These are phyloP conservation scores for Nemophila menziesii DNA, from an alignment of 257 asterid genomes.

Conservation along the genomic window DNA sequence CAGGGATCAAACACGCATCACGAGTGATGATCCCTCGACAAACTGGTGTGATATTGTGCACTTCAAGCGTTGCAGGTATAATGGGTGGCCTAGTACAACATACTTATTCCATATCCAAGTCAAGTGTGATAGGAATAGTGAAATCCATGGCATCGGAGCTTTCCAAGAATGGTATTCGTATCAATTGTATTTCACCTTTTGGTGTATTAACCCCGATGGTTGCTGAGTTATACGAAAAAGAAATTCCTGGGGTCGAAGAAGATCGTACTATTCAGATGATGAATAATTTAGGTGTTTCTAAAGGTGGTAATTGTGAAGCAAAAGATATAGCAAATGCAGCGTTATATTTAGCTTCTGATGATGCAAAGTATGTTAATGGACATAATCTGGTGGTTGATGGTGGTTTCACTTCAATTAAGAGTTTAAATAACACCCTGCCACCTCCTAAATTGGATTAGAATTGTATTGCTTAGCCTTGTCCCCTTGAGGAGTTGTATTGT, in stretches of 20 bases:
- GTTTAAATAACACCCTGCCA: not conserved
- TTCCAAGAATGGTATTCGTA: constrained; percentile 20
- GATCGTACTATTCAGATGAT: constrained; percentile 4
- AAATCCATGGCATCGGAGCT: constrained; percentile 24
- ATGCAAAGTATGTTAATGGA: constrained; percentile 10
- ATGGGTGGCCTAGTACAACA: constrained; percentile 19
- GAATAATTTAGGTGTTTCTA: constrained; percentile 2
- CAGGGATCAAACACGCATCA: constrained; percentile 12
- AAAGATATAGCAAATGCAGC: constrained; percentile 10
- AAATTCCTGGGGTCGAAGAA: not conserved
- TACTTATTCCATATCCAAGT: constrained; percentile 24
- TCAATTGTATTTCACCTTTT: constrained; percentile 26
- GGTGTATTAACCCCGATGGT: constrained; percentile 10
- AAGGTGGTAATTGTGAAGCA: constrained; percentile 9
- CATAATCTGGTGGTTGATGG: constrained; percentile 7
- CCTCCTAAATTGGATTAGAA: too few species aligned
- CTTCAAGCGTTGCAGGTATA: not conserved
- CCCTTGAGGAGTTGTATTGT: too few species aligned
- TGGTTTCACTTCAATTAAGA: constrained; percentile 1
- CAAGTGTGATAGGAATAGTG: constrained; percentile 21
- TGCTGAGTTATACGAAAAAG: not conserved
- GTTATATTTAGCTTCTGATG: constrained; percentile 8
- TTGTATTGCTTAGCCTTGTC: too few species aligned
- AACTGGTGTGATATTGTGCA: constrained; percentile 6
- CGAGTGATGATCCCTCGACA: constrained; percentile 11